A percentile compares a stretch with the other conserved stretches of the same genome.
phyloP scores from a whole-genome alignment of 768 basidiomycete species.

The Xerocomellus dryophilus region DNA sequence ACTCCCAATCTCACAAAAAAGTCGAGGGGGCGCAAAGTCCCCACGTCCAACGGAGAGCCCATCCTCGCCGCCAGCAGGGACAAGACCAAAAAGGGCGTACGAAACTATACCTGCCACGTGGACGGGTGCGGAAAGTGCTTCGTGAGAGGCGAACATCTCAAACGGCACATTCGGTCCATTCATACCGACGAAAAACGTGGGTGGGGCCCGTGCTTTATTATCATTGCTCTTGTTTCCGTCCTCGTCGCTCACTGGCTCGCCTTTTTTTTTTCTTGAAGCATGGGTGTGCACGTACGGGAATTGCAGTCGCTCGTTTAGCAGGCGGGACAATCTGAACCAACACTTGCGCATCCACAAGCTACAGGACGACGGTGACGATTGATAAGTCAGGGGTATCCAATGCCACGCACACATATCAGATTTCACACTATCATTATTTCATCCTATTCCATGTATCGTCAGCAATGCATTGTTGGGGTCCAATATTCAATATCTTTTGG shows the following conservation, averaged over 20 bases:
- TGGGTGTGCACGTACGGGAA: conserved; percentile 49
- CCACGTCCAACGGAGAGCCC: conserved; percentile 32
- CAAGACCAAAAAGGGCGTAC: conserved; percentile 33
- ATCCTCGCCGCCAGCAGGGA: conserved; percentile 27
- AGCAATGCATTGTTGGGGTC: background rate
- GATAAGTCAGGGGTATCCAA: background rate
- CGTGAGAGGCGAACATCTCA: conserved; percentile 74
- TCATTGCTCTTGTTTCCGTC: background rate
- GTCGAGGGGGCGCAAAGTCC: conserved; percentile 47
- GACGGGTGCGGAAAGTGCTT: conserved; percentile 78
- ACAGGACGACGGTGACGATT: conserved; percentile 18
- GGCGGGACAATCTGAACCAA: conserved; percentile 75
- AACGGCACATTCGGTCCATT: conserved; percentile 75
- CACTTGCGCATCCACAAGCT: conserved; percentile 61
- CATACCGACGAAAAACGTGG: conserved; percentile 84
- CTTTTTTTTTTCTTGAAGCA: conserved; percentile 20
- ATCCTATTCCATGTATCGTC: conserved; percentile 18
- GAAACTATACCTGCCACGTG: conserved; percentile 65
- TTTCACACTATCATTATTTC: conserved; percentile 17
- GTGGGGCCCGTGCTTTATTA: conserved; percentile 26
- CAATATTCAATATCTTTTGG: background rate
- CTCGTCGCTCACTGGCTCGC: background rate
- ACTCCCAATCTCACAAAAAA: conserved; percentile 51
- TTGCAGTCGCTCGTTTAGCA: conserved; percentile 69
- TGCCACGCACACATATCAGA: background rate